Conservation (phyloP, 2,329 filamentous ascomycete genomes). For the Verticillium longisporum region DNA sequence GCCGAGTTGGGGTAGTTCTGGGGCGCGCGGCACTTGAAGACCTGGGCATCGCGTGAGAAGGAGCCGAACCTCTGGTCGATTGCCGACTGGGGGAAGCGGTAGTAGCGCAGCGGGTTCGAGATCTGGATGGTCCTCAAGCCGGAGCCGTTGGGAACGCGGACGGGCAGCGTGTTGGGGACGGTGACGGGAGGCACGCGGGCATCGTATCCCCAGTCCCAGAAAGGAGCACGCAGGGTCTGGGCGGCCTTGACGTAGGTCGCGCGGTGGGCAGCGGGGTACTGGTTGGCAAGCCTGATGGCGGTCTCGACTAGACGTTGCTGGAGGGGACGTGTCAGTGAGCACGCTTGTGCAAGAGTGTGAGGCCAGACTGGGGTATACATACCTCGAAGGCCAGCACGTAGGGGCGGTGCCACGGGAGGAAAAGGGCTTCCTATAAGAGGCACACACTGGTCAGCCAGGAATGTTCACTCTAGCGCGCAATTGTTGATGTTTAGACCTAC, state of each 20-base stretch:
- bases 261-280: slow-evolving; percentile 5
- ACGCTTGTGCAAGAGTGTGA: neutral
- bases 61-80: slow-evolving; percentile 29
- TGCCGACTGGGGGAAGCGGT: slow-evolving; percentile 35
- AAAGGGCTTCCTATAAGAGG: slow-evolving; percentile 18
- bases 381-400: slow-evolving; percentile 19
- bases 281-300: slow-evolving; percentile 14
- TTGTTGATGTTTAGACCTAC: slow-evolving; percentile 1
- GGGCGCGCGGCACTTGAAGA: neutral
- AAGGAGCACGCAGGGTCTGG: slow-evolving; percentile 38
- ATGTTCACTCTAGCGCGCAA: neutral
- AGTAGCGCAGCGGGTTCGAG: slow-evolving; percentile 47
- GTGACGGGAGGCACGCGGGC: slow-evolving; percentile 33
- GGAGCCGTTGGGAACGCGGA: slow-evolving; percentile 32
- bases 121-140: slow-evolving; percentile 23
- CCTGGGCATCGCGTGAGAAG: slow-evolving; percentile 11
- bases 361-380: neutral
- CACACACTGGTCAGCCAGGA: neutral
- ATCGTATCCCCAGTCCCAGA: slow-evolving; percentile 47
- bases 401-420: slow-evolving; percentile 13
- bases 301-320: slow-evolving; percentile 18
- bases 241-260: slow-evolving; percentile 35
- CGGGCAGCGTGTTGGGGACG: slow-evolving; percentile 22
- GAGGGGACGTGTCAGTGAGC: neutral
- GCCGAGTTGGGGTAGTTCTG: slow-evolving; percentile 30